Base-by-base conservation (phyloP, 371 early-diverging fungal species). In the Rhizopus microsporus region DNA sequence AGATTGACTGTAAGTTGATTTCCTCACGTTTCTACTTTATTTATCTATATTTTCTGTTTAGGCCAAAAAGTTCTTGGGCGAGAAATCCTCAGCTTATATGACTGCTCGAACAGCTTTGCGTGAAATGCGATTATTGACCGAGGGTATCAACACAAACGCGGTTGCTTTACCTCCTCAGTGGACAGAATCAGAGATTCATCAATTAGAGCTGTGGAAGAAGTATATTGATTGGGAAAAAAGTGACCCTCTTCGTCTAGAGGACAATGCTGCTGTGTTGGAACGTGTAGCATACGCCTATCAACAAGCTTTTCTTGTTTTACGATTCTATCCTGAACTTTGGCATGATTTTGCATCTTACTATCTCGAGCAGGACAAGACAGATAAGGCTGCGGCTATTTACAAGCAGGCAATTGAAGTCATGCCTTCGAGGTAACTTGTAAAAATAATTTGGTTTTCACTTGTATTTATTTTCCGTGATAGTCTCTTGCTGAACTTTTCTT, bases 301-400 rank as follows among this genome's bases (percentile, higher is more conserved):
- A 65, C 93, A 93, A 60, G 92, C 95, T 0, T 82, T 94, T 54
- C 69, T 91, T 62, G 83, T 80, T 39, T 74, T 97, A 66, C 72
- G 95, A 34, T 86, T 86, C 54, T 96, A 89, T 64, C 97, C 97
- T 0, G 95, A 97, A 63, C 69, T 97, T 5, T 96, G 94, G 96
- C 72, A 74, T 40, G 64, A 69, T 40, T 82, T 59, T 65, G 90
- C 93, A 7, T 77, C 67, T 23, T 96, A 93, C 65, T 77, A 90
- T 55, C 62, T 67, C 5, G 87, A 92, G 42, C 72, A 75, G 31
- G 89, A 80, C 13, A 87, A 87, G 43, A 59, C 68, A 4, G 91
- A 89, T 29, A 93, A 93, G 51, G 92, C 95, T 0, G 67, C 89
- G 38, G 65, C 77, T n/a, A 65, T 89, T 31, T 76, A 94, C 53